Evolutionary conservation across 306 rosid species (phyloP), one percentile per base, ranked within the genome.

Genomic region (Rosa rugosa): DNA sequence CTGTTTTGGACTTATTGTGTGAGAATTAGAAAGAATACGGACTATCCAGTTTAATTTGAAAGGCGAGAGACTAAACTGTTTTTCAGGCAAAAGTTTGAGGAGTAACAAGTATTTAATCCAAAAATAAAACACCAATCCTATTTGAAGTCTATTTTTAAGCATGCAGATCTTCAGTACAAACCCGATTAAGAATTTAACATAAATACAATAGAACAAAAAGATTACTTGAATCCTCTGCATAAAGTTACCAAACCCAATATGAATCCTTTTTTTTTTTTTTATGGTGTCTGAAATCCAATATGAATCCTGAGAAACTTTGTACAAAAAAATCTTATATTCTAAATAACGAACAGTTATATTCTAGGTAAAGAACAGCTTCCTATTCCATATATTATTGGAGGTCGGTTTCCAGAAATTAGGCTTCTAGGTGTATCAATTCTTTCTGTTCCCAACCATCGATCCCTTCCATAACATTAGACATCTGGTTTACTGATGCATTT

Each of bases 321-420:
- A 81, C 82, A 75, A 77, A 71, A 82, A 73, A 53, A 31, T 64
- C 53, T 83, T 78, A 83, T 65, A 69, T 41, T 83, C 84, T 86
- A 83, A 71, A 70, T 42, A 54, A 44, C 70, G 20, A 18, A 72
- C 12, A 18, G 0, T 27, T 23, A 25, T 60, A 23, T 11, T 25
- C 67, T 60, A 23, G 38, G 36, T 25, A 40, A 69, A 40, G 25
- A 40, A 67, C 41, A 63, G 72, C 49, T 49, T 45, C 41, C 77
- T 40, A 49, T 74, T 22, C 18, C 57, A 54, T 45, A 68, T 13
- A 69, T 5, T 22, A 42, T 11, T 20, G 77, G 71, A 45, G 68
- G 10, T 42, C 23, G 16, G 40, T 42, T 34, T 34, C 72, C 25
- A 25, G 45, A 36, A 64, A 36, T 46, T 76, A n/a, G 16, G 64